Conservation (phyloP, 2,329 filamentous ascomycete species). For the Aspergillus sp. region DNA sequence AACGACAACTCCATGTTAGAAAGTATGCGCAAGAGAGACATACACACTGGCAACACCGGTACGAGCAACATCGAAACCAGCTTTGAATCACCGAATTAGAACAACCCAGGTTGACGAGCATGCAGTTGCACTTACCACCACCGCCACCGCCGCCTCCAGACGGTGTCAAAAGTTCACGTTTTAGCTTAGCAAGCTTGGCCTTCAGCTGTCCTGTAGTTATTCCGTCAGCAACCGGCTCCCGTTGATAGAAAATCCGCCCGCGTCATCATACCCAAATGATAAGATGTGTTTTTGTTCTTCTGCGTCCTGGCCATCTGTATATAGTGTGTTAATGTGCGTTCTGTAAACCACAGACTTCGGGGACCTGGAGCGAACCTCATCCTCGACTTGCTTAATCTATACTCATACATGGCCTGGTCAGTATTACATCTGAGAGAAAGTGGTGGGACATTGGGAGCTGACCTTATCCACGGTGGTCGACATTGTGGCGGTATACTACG, state of each 20-base stretch:
- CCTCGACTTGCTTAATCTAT: slow-evolving; percentile 95
- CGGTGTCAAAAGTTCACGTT: slow-evolving; percentile 90
- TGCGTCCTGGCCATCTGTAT: slow-evolving; percentile 88
- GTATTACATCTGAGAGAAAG: slow-evolving; percentile 18
- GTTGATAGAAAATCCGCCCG: neutral
- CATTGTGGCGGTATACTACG: slow-evolving; percentile 61
- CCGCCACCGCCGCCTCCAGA: slow-evolving; percentile 75
- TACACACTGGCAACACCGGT: slow-evolving; percentile 92
- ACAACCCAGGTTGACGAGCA: slow-evolving; percentile 1
- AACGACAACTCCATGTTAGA: slow-evolving; percentile 8
- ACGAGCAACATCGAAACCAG: slow-evolving; percentile 95
- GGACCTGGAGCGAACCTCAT: slow-evolving; percentile 72
- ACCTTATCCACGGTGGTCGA: slow-evolving; percentile 97
- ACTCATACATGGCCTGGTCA: slow-evolving; percentile 27
- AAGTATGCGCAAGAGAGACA: slow-evolving; percentile 27
- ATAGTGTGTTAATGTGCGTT: slow-evolving; percentile 16
- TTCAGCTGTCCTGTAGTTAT: slow-evolving; percentile 71
- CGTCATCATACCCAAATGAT: slow-evolving; percentile 67
- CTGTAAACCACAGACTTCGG: neutral
- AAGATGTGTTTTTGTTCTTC: slow-evolving; percentile 95
- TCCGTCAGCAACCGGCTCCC: slow-evolving; percentile 20
- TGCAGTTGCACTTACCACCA: slow-evolving; percentile 32
- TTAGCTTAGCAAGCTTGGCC: slow-evolving; percentile 96
- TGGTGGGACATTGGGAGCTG: slow-evolving; percentile 13
- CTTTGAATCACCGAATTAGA: slow-evolving; percentile 32